Evolutionary conservation across 2,329 filamentous ascomycete species (phyloP), one percentile per base, ranked within the genome.

Genomic region (Neurospora sp.): DNA sequence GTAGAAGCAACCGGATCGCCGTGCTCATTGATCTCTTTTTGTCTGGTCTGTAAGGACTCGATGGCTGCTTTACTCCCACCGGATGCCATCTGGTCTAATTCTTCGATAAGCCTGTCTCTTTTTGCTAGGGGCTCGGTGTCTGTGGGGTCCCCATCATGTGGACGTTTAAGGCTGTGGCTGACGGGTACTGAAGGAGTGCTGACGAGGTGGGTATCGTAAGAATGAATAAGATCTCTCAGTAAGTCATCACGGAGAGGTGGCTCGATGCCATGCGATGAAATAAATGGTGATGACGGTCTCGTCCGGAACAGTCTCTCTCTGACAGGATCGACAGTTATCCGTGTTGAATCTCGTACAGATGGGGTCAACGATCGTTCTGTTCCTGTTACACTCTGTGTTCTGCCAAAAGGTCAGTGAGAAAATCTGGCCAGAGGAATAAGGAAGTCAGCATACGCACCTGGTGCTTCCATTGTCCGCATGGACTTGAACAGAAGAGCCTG

Each of bases 81-180:
- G 69, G 66, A 19, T 40, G 41, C 67, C 69, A 79, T 73, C 57
- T 74, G 69, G 10, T 77, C 74, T n/a, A 78, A 73, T 66, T 78
- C 76, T 52, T 73, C 74, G 6, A 72, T 72, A 68, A 80, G 70
- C 67, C 75, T 77, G 69, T 79, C 76, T 69, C 76, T 71, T 69
- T 76, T 72, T 11, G 76, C 73, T 3, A 71, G 66, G 5, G 71
- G 77, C 40, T 76, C 72, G 23, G 28, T 62, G 40, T 77, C 76
- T 3, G 68, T 46, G 19, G 75, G 66, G n/a, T 77, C 71, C 66
- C 75, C 75, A 8, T 71, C 73, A 8, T 69, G 46, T 33, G 74
- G 65, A 69, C 74, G 69, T 73, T 78, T 73, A 40, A 77, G 33
- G 8, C 73, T 66, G 67, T 74, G 68, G 23, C 15, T 36, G 52